phyloP scores from a whole-genome alignment of 2,329 filamentous ascomycete species.

The Colletotrichum sidae region DNA sequence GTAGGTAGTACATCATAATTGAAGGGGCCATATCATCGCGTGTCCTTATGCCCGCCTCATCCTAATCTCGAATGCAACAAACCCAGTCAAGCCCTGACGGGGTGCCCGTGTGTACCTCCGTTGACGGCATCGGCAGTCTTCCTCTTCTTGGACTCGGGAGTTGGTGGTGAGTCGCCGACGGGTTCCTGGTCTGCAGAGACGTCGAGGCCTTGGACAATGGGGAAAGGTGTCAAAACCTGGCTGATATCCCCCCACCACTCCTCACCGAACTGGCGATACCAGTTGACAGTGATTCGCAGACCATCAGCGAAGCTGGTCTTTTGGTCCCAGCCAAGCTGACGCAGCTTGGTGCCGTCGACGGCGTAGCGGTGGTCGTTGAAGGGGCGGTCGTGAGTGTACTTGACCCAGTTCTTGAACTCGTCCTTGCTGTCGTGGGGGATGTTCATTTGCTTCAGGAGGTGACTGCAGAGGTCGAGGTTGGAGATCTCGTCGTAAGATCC shows the following conservation, averaged over 20 bases:
- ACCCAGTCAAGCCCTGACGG: no score
- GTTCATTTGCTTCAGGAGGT: slow-evolving; percentile 72
- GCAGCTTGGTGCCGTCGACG: slow-evolving; percentile 76
- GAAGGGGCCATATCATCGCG: neutral
- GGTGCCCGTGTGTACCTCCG: slow-evolving; percentile 20
- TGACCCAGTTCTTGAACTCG: slow-evolving; percentile 73
- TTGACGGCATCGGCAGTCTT: slow-evolving; percentile 35
- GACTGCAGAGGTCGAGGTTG: slow-evolving; percentile 76
- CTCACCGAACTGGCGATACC: slow-evolving; percentile 76
- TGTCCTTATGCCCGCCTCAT: slow-evolving; percentile 1
- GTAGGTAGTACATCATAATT: slow-evolving; percentile 8
- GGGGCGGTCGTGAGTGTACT: slow-evolving; percentile 81
- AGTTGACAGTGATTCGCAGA: slow-evolving; percentile 72
- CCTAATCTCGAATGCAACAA: neutral
- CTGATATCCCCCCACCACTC: slow-evolving; percentile 79
- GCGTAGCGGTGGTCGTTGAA: slow-evolving; percentile 83
- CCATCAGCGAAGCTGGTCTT: slow-evolving; percentile 74
- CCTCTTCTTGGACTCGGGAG: slow-evolving; percentile 40
- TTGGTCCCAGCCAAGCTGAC: slow-evolving; percentile 76
- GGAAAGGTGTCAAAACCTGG: slow-evolving; percentile 76
- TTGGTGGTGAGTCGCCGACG: slow-evolving; percentile 46
- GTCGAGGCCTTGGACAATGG: slow-evolving; percentile 66
- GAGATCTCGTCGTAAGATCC: slow-evolving; percentile 82
- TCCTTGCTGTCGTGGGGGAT: slow-evolving; percentile 62
- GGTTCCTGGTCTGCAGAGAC: slow-evolving; percentile 64